Evolutionary conservation across 2,329 filamentous ascomycete genomes (phyloP).

Genomic region (Endoconidiophora laricicola): DNA sequence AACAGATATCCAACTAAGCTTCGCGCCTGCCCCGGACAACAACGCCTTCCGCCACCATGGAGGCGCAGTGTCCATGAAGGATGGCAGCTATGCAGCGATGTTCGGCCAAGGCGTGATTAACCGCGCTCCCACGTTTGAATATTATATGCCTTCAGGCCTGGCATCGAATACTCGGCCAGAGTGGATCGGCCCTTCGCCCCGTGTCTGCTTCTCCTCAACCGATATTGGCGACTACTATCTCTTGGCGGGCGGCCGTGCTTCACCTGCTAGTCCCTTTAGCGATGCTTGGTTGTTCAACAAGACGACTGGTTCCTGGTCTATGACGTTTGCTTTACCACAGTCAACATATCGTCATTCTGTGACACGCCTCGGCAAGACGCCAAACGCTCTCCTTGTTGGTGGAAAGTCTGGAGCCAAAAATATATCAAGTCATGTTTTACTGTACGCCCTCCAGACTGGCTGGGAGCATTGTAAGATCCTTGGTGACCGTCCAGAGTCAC

Average conservation of each 20-base stretch:
- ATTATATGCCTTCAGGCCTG: neutral
- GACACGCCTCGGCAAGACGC: conserved; percentile 31
- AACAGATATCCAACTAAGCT: neutral
- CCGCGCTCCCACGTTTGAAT: conserved; percentile 1
- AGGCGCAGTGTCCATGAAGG: neutral
- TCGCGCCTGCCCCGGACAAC: neutral
- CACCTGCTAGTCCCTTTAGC: conserved; percentile 48
- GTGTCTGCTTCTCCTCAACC: conserved; percentile 66
- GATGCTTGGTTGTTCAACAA: conserved; percentile 63
- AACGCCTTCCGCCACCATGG: conserved; percentile 7
- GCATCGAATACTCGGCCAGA: neutral
- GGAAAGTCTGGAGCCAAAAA: conserved; percentile 37
- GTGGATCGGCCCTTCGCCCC: conserved; percentile 22
- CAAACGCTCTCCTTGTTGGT: conserved; percentile 40
- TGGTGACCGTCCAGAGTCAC: conserved; percentile 21
- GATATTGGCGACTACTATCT: conserved; percentile 42
- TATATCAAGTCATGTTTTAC: conserved; percentile 33
- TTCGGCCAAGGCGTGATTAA: conserved; percentile 12
- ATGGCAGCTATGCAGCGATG: conserved; percentile 1
- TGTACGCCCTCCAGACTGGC: conserved; percentile 27
- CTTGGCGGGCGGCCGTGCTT: conserved; percentile 62
- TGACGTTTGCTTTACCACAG: conserved; percentile 46
- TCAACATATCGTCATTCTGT: conserved; percentile 62
- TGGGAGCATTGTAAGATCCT: conserved; percentile 29
- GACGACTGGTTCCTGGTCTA: conserved; percentile 39